Base-by-base conservation (phyloP, 2,329 filamentous ascomycete species). In the Aspergillus hiratsukae region DNA sequence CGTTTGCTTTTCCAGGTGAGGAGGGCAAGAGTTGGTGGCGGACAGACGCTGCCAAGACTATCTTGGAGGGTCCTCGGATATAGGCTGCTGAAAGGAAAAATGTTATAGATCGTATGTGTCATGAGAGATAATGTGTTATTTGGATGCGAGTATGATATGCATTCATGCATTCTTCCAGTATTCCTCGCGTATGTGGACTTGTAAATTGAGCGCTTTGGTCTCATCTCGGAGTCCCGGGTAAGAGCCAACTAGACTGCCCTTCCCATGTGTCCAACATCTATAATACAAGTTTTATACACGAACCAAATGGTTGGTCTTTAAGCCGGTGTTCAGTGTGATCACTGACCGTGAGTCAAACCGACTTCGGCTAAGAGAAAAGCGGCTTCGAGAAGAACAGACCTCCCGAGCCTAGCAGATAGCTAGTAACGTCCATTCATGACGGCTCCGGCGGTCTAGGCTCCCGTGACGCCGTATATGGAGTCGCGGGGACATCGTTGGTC, bases 21-120 rank as follows among this genome's bases (percentile, higher is more conserved):
- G 81, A 87, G 59, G 87, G 87, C 3, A 87, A 89, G 64, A 89
- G 90, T 69, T 96, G 90, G 90, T 96, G 91, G 91, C 86, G 78
- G 75, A 87, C 82, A 49, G 87, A 90, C 40, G 89, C 90, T 75
- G 90, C 90, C n/a, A 88, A 79, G 76, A 76, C 80, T 0, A 92
- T 94, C 63, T 73, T 92, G 37, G 86, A 90, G 56, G 81, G 80
- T 3, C 71, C 72, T 48, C 62, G 72, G 48, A 66, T 74, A 65
- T 68, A 62, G 56, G 43, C 49, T 49, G 27, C 48, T 53, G 59
- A 37, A 48, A 40, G 35, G 43, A 19, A 46, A 27, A n/a, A 27
- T 23, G n/a, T 25, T 4, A 27, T 17, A 23, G 35, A 37, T 45
- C 37, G 23, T 46, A 49, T 51, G 52, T 28, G 37, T 55, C 31